Base-by-base conservation (phyloP, 2,329 filamentous ascomycete species). In the Neospermospora avenae region DNA sequence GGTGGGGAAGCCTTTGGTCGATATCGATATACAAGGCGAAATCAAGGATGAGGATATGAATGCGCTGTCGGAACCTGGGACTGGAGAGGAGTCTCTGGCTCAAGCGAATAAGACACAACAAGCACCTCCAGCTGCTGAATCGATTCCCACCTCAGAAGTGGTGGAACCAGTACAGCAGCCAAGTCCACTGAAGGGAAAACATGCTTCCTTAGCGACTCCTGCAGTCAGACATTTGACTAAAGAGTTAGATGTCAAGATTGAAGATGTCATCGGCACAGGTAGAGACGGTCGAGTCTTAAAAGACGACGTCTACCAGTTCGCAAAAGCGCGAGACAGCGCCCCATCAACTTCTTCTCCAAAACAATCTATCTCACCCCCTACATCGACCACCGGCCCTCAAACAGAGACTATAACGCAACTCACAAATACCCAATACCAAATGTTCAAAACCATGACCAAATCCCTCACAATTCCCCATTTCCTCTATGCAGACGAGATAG, bases 371-470 rank as follows among this genome's bases (percentile, higher is more conserved):
- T 58, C 67, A 24, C 44, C 68, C 25, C 57, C 55, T 25, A 16
- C 57, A 58, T 34, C 55, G 48, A 39, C 53, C 2, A 65, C 24
- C 22, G 68, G 76, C 8, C 65, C 73, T 48, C 88, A 90, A 73
- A 78, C 77, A 57, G 95, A 98, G 75, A 89, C 86, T 8, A 75
- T 80, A 1, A 80, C 88, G 34, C 78, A 84, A 59, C 79, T 99
- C 63, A 90, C 90, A 13, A 87, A 87, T 39, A 89, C 90, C 14
- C 93, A 98, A 77, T 81, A 84, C 39, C 89, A 91, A 72, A 99
- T 99, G 95, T 98, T 96, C 85, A 97, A 96, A 78, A 84, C 87
- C 62, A 99, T 99, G 95, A 97, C 93, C 14, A 86, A 86, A 60
- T 97, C 93, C 2, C 82, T 99, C 64, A 84, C 77, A 54, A 98